phyloP scores from a whole-genome alignment of 2,329 filamentous ascomycete genomes.

The Colletotrichum sp. region DNA sequence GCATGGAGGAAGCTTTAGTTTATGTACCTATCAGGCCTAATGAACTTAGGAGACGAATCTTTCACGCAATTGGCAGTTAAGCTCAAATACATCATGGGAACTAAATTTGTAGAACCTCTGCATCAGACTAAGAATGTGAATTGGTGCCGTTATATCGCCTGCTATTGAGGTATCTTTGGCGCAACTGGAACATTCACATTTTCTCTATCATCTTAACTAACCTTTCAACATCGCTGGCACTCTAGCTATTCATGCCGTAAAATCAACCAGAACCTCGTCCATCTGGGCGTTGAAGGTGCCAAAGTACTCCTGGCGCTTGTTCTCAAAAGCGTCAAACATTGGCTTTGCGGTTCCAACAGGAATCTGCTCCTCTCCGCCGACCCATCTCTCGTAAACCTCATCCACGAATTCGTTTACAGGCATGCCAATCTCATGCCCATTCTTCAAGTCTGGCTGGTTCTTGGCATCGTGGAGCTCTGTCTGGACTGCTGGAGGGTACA shows the following conservation, averaged over 20 bases:
- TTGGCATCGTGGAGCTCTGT: conserved; percentile 10
- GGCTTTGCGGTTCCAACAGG: background rate
- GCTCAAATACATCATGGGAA: background rate
- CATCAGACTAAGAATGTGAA: too few species aligned
- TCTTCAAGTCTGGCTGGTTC: background rate
- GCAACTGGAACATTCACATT: background rate
- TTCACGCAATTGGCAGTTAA: too few species aligned
- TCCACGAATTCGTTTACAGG: conserved; percentile 45
- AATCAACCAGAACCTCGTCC: background rate
- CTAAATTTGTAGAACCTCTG: too few species aligned
- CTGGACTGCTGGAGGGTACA: conserved; percentile 33
- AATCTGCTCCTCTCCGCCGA: conserved; percentile 42
- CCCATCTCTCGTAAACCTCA: conserved; percentile 47
- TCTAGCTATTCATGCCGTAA: conserved; percentile 29
- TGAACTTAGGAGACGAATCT: too few species aligned
- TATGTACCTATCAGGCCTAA: too few species aligned
- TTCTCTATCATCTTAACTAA: background rate
- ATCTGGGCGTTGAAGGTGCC: background rate
- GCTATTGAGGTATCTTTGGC: too few species aligned
- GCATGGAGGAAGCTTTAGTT: background rate
- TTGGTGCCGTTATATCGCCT: too few species aligned
- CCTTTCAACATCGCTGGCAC: too few species aligned
- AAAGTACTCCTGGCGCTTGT: background rate
- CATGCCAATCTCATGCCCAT: conserved; percentile 33
- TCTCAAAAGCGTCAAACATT: conserved; percentile 1